Evolutionary conservation across 805 yeast species (phyloP).

Genomic region (Candida glaebosa): DNA sequence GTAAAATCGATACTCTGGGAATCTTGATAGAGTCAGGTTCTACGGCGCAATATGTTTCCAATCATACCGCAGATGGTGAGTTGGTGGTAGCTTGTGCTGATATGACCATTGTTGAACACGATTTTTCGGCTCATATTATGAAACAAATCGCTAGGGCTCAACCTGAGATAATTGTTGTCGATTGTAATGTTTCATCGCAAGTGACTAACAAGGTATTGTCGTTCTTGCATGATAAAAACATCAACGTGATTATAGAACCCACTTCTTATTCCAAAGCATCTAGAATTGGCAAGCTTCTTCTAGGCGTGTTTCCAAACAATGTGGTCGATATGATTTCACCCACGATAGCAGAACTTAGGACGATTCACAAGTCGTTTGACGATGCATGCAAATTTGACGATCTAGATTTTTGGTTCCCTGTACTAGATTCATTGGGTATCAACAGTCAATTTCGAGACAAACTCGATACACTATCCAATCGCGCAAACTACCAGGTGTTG

Average conservation of each 20-base stretch:
- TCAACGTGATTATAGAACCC: constrained; percentile 62
- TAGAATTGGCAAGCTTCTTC: constrained; percentile 37
- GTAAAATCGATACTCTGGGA: constrained; percentile 37
- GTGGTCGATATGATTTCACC: constrained; percentile 57
- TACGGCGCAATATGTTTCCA: constrained; percentile 74
- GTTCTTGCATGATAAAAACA: constrained; percentile 3
- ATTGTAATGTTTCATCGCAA: constrained; percentile 58
- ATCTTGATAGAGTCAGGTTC: constrained; percentile 21
- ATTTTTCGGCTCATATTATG: constrained; percentile 40
- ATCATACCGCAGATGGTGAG: constrained; percentile 60
- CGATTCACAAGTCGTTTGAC: constrained; percentile 50
- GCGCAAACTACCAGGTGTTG: constrained; percentile 18
- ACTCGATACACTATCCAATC: constrained; percentile 31
- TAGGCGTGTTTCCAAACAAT: constrained; percentile 48
- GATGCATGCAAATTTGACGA: constrained; percentile 43
- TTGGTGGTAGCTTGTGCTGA: constrained; percentile 78
- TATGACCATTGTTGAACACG: constrained; percentile 63
- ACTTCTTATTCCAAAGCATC: constrained; percentile 67
- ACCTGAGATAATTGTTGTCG: constrained; percentile 57
- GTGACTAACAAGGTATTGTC: constrained; percentile 37
- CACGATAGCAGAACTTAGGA: constrained; percentile 57
- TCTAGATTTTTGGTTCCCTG: constrained; percentile 68
- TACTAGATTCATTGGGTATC: constrained; percentile 57
- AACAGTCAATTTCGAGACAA: constrained; percentile 44
- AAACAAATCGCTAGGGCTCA: constrained; percentile 34